Base-by-base conservation (phyloP, 1,139 yeast genomes). In the Nakaseomyces nivariensis region DNA sequence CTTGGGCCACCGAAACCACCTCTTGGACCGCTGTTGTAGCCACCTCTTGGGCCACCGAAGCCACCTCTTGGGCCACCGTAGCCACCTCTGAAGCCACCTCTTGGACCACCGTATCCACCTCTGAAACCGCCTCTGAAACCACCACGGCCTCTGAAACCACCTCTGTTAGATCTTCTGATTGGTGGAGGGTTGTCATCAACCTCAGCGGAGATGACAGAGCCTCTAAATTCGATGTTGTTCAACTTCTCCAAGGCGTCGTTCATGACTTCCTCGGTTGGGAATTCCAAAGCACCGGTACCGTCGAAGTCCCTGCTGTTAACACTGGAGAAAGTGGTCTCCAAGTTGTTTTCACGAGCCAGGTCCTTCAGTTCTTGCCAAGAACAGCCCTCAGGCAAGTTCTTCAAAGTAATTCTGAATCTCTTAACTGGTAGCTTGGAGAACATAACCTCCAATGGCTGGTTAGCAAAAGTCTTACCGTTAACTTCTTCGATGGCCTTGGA, bases 361-460 rank as follows among this genome's bases (percentile, higher is more conserved):
- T 85, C 94, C 70, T 85, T 85, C 64, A 85, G 77, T 64, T 84
- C 90, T 74, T 85, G 92, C 94, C 94, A 85, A 49, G 88, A 82
- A 51, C 86, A 76, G 55, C 82, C 82, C 59, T 81, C 85, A 58
- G 89, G 89, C 62, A 85, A 74, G 68, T 79, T 79, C 58, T 78
- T 69, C 37, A 85, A 77, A 64, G 81, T 78, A 52, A 82, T 79
- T 74, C 94, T 79, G 71, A 71, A 79, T 71, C 84, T 82, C 62
- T 87, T 87, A 59, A 82, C 70, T 56, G 75, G 82, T 62, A 80
- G 77, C 67, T 79, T 81, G 48, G 90, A 88, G 63, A 73, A 80
- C 66, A 82, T 87, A 54, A 84, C 77, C 60, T 76, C 81, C 59
- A 84, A 72, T 49, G 78, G 76, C 63, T 79, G 83, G 55, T 85